phyloP scores from a whole-genome alignment of 129 eudicot species.

The Deinandra increscens region DNA sequence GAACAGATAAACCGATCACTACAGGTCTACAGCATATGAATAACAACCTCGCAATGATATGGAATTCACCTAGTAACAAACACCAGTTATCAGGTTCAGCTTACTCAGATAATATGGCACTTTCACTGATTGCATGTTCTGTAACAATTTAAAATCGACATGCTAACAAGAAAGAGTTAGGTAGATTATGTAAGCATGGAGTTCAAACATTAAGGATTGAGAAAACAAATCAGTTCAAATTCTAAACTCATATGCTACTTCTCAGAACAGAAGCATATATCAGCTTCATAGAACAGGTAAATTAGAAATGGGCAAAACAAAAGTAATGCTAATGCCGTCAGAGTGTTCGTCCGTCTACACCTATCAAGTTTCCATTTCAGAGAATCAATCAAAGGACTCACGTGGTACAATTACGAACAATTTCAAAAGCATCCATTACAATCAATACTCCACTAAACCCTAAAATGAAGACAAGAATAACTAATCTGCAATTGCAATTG shows the following conservation, averaged over 20 bases:
- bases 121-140: neutral
- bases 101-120: neutral
- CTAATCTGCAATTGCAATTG: constrained; percentile 7
- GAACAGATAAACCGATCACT: neutral
- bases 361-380: neutral
- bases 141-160: neutral
- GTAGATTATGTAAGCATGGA: neutral
- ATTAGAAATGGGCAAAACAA: no score
- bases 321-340: no score
- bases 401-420: neutral
- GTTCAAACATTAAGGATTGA: neutral
- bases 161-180: neutral
- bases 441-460: constrained; percentile 16
- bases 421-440: neutral
- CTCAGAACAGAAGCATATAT: neutral
- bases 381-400: neutral
- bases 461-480: neutral
- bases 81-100: neutral
- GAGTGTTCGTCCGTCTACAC: neutral
- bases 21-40: neutral
- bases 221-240: neutral
- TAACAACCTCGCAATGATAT: neutral
- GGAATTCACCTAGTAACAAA: neutral
- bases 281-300: neutral
- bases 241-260: neutral